Evolutionary conservation across 805 yeast species (phyloP).

Genomic region (Wickerhamiella siamensis): DNA sequence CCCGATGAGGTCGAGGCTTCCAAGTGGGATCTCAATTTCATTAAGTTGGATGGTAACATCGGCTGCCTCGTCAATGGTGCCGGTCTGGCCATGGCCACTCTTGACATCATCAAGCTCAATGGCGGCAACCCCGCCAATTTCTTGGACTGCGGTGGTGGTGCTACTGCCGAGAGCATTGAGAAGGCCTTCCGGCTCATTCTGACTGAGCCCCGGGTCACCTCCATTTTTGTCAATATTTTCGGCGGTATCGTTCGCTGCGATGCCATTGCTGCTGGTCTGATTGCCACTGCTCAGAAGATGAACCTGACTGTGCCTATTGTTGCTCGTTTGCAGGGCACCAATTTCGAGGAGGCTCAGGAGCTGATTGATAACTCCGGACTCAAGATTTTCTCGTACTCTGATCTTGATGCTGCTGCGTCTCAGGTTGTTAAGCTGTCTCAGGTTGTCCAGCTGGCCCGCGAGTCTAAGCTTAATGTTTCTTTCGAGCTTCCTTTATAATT

Average conservation of each 20-base stretch:
- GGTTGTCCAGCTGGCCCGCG: conserved; percentile 35
- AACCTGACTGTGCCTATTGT: conserved; percentile 87
- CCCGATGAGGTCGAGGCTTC: conserved; percentile 92
- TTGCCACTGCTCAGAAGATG: conserved; percentile 86
- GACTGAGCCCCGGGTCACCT: conserved; percentile 76
- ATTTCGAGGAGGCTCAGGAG: conserved; percentile 75
- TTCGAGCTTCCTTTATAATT: conserved; percentile 33
- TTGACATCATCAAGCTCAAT: conserved; percentile 96
- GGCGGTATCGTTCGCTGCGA: conserved; percentile 99
- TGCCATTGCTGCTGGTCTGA: conserved; percentile 94
- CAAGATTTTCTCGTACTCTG: conserved; percentile 80
- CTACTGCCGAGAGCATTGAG: conserved; percentile 96
- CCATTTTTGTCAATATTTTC: conserved; percentile 94
- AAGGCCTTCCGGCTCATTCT: conserved; percentile 89
- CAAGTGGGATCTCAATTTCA: conserved; percentile 81
- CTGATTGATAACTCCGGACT: conserved; percentile 79
- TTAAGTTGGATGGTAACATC: conserved; percentile 95
- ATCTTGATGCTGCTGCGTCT: conserved; percentile 94
- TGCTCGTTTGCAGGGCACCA: conserved; percentile 97
- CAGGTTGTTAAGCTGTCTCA: conserved; percentile 69
- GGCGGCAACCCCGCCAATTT: conserved; percentile 99
- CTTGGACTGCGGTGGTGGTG: conserved; percentile 99
- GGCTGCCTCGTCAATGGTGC: conserved; percentile 99
- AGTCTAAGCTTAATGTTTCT: conserved; percentile 35
- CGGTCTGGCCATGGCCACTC: conserved; percentile 99